Evolutionary conservation across 345 rosid species (phyloP), one percentile per base, ranked within the genome.

Genomic region (Moricandia arvensis): DNA sequence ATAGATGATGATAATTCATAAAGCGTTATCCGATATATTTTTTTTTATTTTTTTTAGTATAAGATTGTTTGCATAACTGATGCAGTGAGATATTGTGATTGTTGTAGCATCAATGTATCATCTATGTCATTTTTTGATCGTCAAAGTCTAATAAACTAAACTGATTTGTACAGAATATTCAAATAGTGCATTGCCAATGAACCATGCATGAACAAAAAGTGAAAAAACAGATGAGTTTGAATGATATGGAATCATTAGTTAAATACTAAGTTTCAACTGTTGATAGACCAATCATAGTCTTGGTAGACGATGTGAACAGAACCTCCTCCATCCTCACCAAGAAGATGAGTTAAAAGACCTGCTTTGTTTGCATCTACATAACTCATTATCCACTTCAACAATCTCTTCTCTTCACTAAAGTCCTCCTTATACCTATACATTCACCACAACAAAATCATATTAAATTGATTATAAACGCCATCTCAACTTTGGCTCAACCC

Each of bases 221-320:
- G 5, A 65, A 15, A 65, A 15, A 31, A 45, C 8, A 73, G 21
- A 64, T 16, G 30, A 24, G 26, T 62, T 26, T 21, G 1, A n/a
- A 24, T 60, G 47, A 49, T 63, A 35, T 30, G 7, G 33, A 29
- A 62, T 63, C 10, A 13, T 54, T 57, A 38, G 59, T 37, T 35
- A 17, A 15, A 37, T 41, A 33, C 13, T 58, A 30, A 30, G 35
- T 12, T 41, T 80, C 59, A 86, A 9, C 76, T 82, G 81, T 90
- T 91, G 33, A 87, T 75, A 59, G 97, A 86, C 97, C 97, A 90
- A 66, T 91, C 96, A 68, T 85, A 95, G 27, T 87, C 76, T 67
- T 87, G 96, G 80, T 90, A 91, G 7, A 84, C 84, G 27, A 90
- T 78, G 38, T 80, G 72, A 55, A 94, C 54, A 29, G 49, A 66